Evolutionary conservation across 305 asterid genomes (phyloP).

Genomic region (Withania somnifera): DNA sequence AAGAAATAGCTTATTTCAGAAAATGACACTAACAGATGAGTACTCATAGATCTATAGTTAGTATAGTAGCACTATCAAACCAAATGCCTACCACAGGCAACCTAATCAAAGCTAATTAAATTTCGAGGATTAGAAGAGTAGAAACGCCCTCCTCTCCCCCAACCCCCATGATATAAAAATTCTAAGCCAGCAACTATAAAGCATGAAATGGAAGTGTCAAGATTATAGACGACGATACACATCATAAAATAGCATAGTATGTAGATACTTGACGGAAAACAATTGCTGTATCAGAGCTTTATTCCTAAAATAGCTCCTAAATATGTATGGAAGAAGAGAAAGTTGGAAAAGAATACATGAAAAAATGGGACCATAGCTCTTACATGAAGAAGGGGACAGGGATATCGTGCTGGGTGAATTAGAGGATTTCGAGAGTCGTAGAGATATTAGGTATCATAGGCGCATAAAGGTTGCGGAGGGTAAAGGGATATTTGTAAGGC

Average conservation of each 20-base stretch:
- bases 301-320: neutral
- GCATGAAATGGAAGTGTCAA: neutral
- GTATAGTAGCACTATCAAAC: neutral
- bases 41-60: neutral
- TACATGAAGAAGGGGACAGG: neutral
- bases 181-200: neutral
- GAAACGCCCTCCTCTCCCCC: neutral
- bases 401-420: neutral
- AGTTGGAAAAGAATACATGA: neutral
- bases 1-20: neutral
- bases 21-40: neutral
- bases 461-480: too few relatives aligned
- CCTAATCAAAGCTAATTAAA: neutral
- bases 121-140: neutral
- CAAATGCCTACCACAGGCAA: neutral
- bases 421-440: neutral
- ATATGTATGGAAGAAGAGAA: neutral
- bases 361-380: neutral
- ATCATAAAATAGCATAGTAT: neutral
- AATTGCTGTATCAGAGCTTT: neutral
- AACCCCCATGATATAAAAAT: neutral
- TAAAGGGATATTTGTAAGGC: neutral
- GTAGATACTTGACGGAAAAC: neutral
- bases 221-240: neutral
- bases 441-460: neutral